Evolutionary conservation across 1,139 yeast species (phyloP), one percentile per base, ranked within the genome.

Genomic region (Magnusiomyces sp.): DNA sequence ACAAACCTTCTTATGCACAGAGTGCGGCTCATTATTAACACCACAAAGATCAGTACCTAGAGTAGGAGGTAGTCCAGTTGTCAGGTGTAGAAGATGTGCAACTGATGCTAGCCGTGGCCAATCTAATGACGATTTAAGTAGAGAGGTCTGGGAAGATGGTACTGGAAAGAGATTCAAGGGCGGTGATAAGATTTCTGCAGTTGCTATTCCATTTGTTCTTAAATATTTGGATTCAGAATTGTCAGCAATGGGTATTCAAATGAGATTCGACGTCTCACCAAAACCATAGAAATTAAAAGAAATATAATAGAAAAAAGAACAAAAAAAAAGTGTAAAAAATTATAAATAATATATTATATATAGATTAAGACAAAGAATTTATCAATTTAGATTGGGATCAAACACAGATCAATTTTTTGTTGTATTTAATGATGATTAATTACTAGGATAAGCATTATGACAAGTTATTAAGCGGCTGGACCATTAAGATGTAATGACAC

Each of bases 141-240:
- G 85, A n/a, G 87, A 83, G 51, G 78, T 85, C 46, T 92, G 99
- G 99, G 97, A 90, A 72, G 98, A 92, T 67, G 97, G 97, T 16
- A 89, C 83, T 61, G 97, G 98, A 47, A 83, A 79, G 65, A 81
- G 83, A 65, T 92, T 83, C 66, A 82, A 81, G 52, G 98, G 98
- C 51, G 99, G 99, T 62, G 83, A 79, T 54, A 76, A 90, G 56
- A 88, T 95, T 31, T 83, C 97, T 2, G 85, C 95, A 0, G 95
- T 94, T 56, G 97, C 97, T 42, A 84, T 94, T 66, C 99, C 99
- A 52, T 92, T 89, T 66, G 98, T 94, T 40, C 79, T 94, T 75
- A 85, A 90, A 67, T 94, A 92, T 66, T 75, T 94, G 67, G 97
- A 92, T 63, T 87, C 96, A 33, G 99, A 94, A 69, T 76, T 94